A percentile compares a stretch with the other conserved stretches of the same genome.
phyloP scores from a whole-genome alignment of 2,329 filamentous ascomycete genomes.

The Grosmannia penicillata region DNA sequence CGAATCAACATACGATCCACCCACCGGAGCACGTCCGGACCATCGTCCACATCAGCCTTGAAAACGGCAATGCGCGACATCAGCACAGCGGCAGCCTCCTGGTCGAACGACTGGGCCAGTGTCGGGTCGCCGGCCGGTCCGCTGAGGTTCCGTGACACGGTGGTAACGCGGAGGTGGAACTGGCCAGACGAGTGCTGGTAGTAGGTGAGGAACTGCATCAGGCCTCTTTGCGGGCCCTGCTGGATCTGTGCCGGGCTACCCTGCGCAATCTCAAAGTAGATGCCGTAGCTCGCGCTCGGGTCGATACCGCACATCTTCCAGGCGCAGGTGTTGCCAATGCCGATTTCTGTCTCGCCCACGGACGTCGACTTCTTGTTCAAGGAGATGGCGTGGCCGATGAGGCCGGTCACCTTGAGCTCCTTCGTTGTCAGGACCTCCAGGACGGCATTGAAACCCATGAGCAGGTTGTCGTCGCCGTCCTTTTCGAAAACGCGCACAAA shows the following conservation, averaged over 20 bases:
- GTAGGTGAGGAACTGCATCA: constrained; percentile 97
- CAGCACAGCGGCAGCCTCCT: constrained; percentile 90
- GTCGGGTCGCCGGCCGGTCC: constrained; percentile 89
- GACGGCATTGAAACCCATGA: constrained; percentile 97
- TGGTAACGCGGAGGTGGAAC: constrained; percentile 91
- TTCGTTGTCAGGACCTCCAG: constrained; percentile 94
- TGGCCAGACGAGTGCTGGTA: constrained; percentile 96
- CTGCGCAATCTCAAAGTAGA: constrained; percentile 98
- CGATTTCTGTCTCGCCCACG: constrained; percentile 94
- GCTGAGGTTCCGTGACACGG: constrained; percentile 78
- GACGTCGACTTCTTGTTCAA: constrained; percentile 96
- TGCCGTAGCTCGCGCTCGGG: constrained; percentile 79
- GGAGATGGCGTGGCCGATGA: constrained; percentile 93
- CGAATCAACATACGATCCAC: constrained; percentile 97
- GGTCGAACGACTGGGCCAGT: constrained; percentile 93
- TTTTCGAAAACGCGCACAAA: constrained; percentile 97
- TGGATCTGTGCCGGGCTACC: constrained; percentile 67
- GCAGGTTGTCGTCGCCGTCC: constrained; percentile 80
- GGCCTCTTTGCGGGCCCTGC: constrained; percentile 76
- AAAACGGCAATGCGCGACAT: constrained; percentile 99
- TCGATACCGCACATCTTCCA: constrained; percentile 99
- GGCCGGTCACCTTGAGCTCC: constrained; percentile 91
- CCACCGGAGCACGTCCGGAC: constrained; percentile 95
- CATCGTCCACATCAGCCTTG: constrained; percentile 94
- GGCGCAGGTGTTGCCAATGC: constrained; percentile 94